These are phyloP conservation scores for Sesbania bispinosa DNA, from an alignment of 306 rosid species.

Conservation along the genomic window DNA sequence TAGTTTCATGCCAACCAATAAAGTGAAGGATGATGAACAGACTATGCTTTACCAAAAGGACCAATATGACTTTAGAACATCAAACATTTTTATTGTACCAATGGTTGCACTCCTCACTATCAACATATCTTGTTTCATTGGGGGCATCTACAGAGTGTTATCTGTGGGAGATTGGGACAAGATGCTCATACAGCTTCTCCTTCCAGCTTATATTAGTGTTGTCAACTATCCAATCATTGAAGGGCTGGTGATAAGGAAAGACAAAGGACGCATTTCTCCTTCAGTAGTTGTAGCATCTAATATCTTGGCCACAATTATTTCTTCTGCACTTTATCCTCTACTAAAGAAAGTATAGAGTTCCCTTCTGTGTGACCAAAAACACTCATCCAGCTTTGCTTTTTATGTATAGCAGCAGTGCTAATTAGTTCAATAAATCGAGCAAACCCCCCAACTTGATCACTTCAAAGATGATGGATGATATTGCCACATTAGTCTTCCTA, in stretches of 20 bases:
- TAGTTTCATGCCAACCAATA: constrained; percentile 60
- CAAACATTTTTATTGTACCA: constrained; percentile 53
- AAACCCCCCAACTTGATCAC: too few species aligned
- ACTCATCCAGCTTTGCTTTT: not conserved
- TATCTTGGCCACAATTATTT: constrained; percentile 18
- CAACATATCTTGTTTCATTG: constrained; percentile 42
- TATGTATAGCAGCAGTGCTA: not conserved
- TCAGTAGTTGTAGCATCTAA: constrained; percentile 7
- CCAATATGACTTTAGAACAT: constrained; percentile 50
- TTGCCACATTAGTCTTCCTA: too few species aligned
- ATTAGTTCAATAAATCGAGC: too few species aligned
- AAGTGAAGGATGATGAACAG: constrained; percentile 44
- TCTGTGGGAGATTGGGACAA: constrained; percentile 30
- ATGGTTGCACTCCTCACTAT: constrained; percentile 41
- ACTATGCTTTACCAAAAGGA: constrained; percentile 44
- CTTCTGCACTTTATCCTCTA: not conserved
- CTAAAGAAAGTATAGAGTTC: too few species aligned
- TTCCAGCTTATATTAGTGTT: constrained; percentile 21
- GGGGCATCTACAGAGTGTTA: constrained; percentile 38
- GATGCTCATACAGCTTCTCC: constrained; percentile 34
- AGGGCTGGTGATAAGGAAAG: constrained; percentile 42
- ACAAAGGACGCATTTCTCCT: constrained; percentile 36
- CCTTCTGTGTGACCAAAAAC: not conserved
- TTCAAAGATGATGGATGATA: too few species aligned
- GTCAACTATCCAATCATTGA: constrained; percentile 42